Evolutionary conservation across 768 basidiomycete species (phyloP).

Genomic region (Russula sp.): DNA sequence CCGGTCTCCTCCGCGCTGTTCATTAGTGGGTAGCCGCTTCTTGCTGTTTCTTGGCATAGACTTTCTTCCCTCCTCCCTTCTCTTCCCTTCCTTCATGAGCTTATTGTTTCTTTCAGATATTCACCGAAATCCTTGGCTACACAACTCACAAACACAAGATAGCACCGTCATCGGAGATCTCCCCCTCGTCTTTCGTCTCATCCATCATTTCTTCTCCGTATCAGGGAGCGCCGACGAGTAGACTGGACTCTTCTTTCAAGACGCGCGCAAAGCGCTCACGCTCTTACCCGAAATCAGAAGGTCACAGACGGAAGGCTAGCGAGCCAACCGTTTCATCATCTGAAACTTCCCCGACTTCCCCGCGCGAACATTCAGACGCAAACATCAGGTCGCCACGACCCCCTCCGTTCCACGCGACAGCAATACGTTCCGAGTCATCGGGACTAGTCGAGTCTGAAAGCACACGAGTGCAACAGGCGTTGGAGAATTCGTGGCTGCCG

Average conservation of each 20-base stretch:
- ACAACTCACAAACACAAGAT: conserved; percentile 51
- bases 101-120: conserved; percentile 37
- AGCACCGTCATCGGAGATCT: conserved; percentile 23
- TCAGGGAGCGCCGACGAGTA: conserved; percentile 24
- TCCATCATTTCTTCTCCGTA: conserved; percentile 32
- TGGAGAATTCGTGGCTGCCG: conserved; percentile 35
- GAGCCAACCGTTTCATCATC: conserved; percentile 1
- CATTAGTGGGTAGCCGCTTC: neutral
- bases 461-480: neutral
- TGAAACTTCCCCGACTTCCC: neutral
- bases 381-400: neutral
- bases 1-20: neutral
- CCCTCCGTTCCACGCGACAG: conserved; percentile 31
- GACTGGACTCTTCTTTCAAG: conserved; percentile 2
- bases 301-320: neutral
- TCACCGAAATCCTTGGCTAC: conserved; percentile 53
- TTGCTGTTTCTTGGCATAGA: neutral
- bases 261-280: conserved; percentile 10
- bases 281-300: neutral
- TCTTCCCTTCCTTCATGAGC: neutral
- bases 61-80: neutral
- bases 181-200: conserved; percentile 29
- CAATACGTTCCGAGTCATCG: conserved; percentile 22
- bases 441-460: neutral
- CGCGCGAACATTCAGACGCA: conserved; percentile 2